Evolutionary conservation across 176 grass and related monocot genomes (phyloP), one percentile per base, ranked within the genome.

Genomic region (Oryza meyeriana): DNA sequence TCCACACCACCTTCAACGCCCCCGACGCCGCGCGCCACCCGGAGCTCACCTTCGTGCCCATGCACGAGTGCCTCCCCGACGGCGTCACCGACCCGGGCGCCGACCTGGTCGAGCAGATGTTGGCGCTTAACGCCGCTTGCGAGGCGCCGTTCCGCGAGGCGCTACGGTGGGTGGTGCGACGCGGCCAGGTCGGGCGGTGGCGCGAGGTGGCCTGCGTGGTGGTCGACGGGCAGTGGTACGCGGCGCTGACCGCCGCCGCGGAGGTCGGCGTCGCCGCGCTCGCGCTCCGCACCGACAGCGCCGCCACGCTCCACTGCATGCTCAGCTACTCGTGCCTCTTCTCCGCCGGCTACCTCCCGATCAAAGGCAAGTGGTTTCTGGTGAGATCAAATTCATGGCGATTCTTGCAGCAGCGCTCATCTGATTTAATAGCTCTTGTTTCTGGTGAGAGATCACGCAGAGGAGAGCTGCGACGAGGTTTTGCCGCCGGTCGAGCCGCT

Each of bases 1-100:
- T 91, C 75, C 85, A 81, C 85, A 42, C 85, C 81, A 16, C 75
- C 30, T 35, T 87, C 61, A 71, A 91, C 69, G 68, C 80, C 5
- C 84, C 72, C 1, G 81, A 91, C 72, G 48, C 76, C 8, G 27
- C 70, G n/a, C 31, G 20, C 4, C 64, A 91, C 65, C 89, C 70
- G 10, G 81, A 71, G 0, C n/a, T 85, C 64, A 0, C 52, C 82
- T 89, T 85, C 64, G 82, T 76, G 24, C 26, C 59, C 4, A 41
- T 42, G 31, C 30, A 47, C 42, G 62, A 57, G 29, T 7, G 9
- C 26, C 41, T 76, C 14, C 42, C 42, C 42, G 6, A 52, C 61
- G 27, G 18, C 10, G 72, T 2, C 61, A 5, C 71, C 41, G 44
- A 17, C 22, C 31, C 25, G 8, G n/a, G 10, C 24, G 33, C 29